Conservation (phyloP, 179 eudicot species). For the Gypsophila paniculata region DNA sequence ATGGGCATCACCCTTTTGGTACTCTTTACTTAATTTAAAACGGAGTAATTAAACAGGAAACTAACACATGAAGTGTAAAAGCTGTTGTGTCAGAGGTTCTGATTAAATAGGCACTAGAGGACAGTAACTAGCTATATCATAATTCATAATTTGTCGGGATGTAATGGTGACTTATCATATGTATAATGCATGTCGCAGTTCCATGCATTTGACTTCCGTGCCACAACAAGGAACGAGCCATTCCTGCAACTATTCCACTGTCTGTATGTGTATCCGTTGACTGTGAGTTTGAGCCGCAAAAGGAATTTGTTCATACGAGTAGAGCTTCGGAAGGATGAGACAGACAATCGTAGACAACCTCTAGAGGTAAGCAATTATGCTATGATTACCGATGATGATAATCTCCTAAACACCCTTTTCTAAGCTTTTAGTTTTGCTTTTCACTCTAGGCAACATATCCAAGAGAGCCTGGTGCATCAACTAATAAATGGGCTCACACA, state of each 20-base stretch:
- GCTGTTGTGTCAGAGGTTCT: neutral
- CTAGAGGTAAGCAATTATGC: conserved; percentile 52
- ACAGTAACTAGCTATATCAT: neutral
- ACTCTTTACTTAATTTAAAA: neutral
- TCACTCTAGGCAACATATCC: conserved; percentile 71
- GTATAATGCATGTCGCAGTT: conserved; percentile 49
- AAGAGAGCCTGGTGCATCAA: conserved; percentile 71
- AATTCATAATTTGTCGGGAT: conserved; percentile 7
- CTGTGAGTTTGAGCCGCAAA: conserved; percentile 84
- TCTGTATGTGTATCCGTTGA: conserved; percentile 95
- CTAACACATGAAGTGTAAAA: neutral
- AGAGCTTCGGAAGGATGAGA: conserved; percentile 95
- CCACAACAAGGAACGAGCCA: conserved; percentile 90
- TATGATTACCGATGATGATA: conserved; percentile 9
- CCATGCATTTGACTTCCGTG: conserved; percentile 97
- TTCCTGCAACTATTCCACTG: conserved; percentile 96
- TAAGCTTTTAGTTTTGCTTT: conserved; percentile 14
- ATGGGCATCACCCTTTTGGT: neutral
- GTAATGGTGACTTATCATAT: conserved; percentile 8
- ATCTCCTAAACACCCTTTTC: neutral
- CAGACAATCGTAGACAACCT: conserved; percentile 81
- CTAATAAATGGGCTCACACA: conserved; percentile 82
- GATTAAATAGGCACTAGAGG: neutral
- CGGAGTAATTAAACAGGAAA: neutral
- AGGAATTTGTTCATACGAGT: conserved; percentile 88